Evolutionary conservation across 78 protist genomes (phyloP).

Genomic region (Diacronema lutheri): DNA sequence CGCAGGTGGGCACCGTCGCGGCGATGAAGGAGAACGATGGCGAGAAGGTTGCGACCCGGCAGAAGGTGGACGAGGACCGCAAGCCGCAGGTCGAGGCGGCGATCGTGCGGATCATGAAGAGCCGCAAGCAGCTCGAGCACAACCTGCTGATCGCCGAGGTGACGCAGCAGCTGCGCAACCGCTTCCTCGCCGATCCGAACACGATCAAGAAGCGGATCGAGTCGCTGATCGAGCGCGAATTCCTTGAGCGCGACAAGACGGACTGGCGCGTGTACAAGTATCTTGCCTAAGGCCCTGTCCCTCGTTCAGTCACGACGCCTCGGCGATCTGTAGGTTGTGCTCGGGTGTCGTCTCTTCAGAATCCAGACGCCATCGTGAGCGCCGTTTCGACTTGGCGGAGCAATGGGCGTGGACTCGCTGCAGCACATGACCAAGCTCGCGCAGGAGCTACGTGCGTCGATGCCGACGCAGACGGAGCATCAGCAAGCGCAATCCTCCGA

Average conservation of each 20-base stretch:
- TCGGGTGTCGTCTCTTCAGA: no score
- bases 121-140: conserved; percentile 33
- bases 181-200: conserved; percentile 21
- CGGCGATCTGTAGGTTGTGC: no score
- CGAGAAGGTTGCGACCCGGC: conserved; percentile 16
- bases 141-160: conserved; percentile 38
- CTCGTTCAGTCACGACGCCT: no score
- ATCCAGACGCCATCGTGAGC: no score
- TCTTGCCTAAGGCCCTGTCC: no score
- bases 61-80: conserved; percentile 44
- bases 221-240: conserved; percentile 41
- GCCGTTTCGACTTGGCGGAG: no score
- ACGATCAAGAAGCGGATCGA: conserved; percentile 41
- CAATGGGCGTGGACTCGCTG: no score
- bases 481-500: no score
- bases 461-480: no score
- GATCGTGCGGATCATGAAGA: conserved; percentile 27
- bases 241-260: conserved; percentile 12
- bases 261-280: conserved; percentile 1
- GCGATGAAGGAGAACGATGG: conserved; percentile 17
- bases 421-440: no score
- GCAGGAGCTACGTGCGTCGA: no score
- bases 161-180: not conserved
- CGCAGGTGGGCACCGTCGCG: conserved; percentile 20
- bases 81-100: conserved; percentile 51